phyloP scores from a whole-genome alignment of 495 filamentous ascomycete genomes.

The Daldinia decipiens region DNA sequence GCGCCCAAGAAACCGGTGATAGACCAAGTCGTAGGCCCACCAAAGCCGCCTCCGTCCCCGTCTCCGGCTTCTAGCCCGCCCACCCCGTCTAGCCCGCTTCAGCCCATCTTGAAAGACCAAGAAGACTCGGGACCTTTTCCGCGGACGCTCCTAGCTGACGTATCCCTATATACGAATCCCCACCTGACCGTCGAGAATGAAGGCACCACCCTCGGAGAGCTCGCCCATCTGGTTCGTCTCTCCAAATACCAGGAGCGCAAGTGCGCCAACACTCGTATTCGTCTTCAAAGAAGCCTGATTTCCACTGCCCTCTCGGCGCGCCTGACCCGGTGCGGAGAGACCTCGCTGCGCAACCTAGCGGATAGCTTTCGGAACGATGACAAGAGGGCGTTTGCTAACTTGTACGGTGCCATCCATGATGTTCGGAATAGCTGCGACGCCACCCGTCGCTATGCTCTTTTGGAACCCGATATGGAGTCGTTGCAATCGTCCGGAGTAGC shows the following conservation, averaged over 20 bases:
- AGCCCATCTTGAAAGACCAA: constrained; percentile 48
- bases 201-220: constrained; percentile 73
- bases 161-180: constrained; percentile 63
- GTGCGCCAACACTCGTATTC: constrained; percentile 70
- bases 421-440: constrained; percentile 85
- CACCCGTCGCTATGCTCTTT: constrained; percentile 70
- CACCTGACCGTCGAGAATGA: constrained; percentile 58
- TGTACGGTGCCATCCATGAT: constrained; percentile 90
- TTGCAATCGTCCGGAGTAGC: constrained; percentile 55
- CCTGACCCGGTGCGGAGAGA: constrained; percentile 78
- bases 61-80: constrained; percentile 36
- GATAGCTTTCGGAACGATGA: constrained; percentile 91
- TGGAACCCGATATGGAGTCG: constrained; percentile 74
- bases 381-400: constrained; percentile 83
- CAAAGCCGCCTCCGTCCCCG: constrained; percentile 38
- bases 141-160: constrained; percentile 59
- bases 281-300: constrained; percentile 72
- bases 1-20: constrained; percentile 58
- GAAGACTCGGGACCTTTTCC: constrained; percentile 45
- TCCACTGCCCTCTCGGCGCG: constrained; percentile 83
- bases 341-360: constrained; percentile 82
- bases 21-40: constrained; percentile 50
- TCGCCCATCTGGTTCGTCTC: constrained; percentile 74
- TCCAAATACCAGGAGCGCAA: constrained; percentile 80
- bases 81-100: constrained; percentile 37